Evolutionary conservation across 768 basidiomycete genomes (phyloP), one percentile per base, ranked within the genome.

Genomic region (Melanogaster broomeanus): DNA sequence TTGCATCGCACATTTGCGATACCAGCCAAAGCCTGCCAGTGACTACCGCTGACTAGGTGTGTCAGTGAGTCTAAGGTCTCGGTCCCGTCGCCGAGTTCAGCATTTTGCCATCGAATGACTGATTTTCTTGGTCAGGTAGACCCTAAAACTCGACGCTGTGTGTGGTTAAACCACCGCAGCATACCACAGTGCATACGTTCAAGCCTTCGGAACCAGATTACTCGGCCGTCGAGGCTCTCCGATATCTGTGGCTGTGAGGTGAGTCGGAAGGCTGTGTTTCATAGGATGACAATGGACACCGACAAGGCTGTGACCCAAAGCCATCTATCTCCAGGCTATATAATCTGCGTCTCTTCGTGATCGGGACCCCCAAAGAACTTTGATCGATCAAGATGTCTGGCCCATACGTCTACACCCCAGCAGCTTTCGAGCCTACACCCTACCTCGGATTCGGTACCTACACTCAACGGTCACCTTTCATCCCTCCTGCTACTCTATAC

Each of bases 381-480:
- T 42, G 47, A 43, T n/a, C 45, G 10, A 54, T 8, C 52, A 45
- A 42, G 57, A 76, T 76, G 74, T 70, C 75, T 45, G 63, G 46
- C 24, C 76, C 79, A 50, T 81, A 70, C 58, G 60, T 76, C 37
- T 81, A 76, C 46, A 71, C 66, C 2, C 77, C 77, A 2, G 21
- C 61, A 6, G 48, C 69, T n/a, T 73, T 67, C 51, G 61, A 65
- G 49, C 63, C 70, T 21, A 72, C 71, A 6, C 67, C 68, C 21
- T 74, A 68, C 51, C 64, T 65, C 60, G 61, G 65, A 48, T 66
- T 61, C 49, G 68, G 52, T 58, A n/a, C 47, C 21, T 69, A 56
- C 57, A 63, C 64, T 57, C 70, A 67, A 48, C 66, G 59, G 24
- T 77, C 78, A 0, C 77, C 79, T 1, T 80, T 80, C 57, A 69